Evolutionary conservation across 2,329 filamentous ascomycete genomes (phyloP), one percentile per base, ranked within the genome.

Genomic region (Arthrobotrys megalospora): DNA sequence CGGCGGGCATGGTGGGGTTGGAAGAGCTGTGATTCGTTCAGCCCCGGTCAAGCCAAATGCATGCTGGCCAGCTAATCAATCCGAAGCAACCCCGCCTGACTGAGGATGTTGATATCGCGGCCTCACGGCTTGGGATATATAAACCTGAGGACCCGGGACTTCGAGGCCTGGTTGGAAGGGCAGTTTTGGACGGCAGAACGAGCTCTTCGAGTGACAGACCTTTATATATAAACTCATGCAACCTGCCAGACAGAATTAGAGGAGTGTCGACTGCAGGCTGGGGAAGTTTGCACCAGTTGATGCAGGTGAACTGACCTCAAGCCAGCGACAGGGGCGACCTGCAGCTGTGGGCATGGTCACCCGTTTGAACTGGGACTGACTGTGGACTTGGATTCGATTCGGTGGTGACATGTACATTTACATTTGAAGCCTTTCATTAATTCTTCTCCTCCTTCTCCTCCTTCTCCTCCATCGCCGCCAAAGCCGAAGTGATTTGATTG

Each of bases 281-380:
- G 69, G 62, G 69, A 60, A 34, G 19, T 47, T 66, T 52, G 19
- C 47, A 66, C 60, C 48, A 19, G 41, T 53, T 24, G 21, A 63
- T 75, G 70, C 70, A 75, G 70, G 63, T 68, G 70, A 75, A 67
- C 47, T 67, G 62, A 48, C 62, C 70, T 53, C 38, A 32, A 58
- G 69, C 48, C 69, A 65, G 58, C 70, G 70, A 75, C 70, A 75
- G 70, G 70, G 70, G 70, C 50, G 50, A 75, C 68, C 68, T 72
- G 68, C 62, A 75, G 63, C 58, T 50, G 70, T 62, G 71, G 63
- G 63, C 71, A 55, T 45, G 43, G 53, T 76, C 47, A 68, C 70
- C 70, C 34, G 45, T 72, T 65, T 43, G 53, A 34, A 50, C 47
- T 21, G 21, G 36, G 36, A 34, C 55, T 48, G 24, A 50, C 28